Evolutionary conservation across 306 rosid genomes (phyloP), one percentile per base, ranked within the genome.

Genomic region (Rubus parviflorus): DNA sequence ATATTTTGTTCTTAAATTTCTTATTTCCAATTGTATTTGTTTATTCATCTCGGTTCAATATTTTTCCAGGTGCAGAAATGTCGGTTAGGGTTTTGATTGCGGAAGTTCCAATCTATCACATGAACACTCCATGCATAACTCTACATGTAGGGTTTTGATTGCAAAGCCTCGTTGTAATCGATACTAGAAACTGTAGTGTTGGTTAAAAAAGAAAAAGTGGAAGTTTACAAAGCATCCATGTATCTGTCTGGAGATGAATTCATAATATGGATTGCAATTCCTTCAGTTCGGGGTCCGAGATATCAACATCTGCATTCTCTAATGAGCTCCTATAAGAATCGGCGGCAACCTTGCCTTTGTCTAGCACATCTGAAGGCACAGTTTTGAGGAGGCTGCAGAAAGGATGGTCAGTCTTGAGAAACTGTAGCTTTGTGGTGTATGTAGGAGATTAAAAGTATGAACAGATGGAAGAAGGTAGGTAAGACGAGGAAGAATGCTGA

Each of bases 301-400:
- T 80, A 72, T 78, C 86, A 22, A 80, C 61, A 75, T 85, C 90
- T 37, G 41, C 86, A 13, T 87, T 88, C 80, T 87, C 92, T 69
- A 86, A 86, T 4, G 80, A 77, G 73, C 68, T 85, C 81, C 88
- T 78, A 81, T 92, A 95, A 30, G 93, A 86, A 78, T 95, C 93
- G 1, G 99, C 99, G 8, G 91, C 78, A 10, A 85, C 83, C 83
- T 87, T 84, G 47, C 94, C 97, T 80, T 92, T 92, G 12, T 82
- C 85, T 14, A 92, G 84, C 85, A 90, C 94, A 71, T 92, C 97
- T 11, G 91, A 79, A 2, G 97, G 94, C 37, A 95, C 99, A 6
- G 97, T 95, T 82, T 85, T 89, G 49, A 95, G 91, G 79, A 89
- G 99, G 81, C 99, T 95, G 90, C 86, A 78, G 53, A 23, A 87